phyloP scores from a whole-genome alignment of 495 filamentous ascomycete genomes.

The Podospora sp. region DNA sequence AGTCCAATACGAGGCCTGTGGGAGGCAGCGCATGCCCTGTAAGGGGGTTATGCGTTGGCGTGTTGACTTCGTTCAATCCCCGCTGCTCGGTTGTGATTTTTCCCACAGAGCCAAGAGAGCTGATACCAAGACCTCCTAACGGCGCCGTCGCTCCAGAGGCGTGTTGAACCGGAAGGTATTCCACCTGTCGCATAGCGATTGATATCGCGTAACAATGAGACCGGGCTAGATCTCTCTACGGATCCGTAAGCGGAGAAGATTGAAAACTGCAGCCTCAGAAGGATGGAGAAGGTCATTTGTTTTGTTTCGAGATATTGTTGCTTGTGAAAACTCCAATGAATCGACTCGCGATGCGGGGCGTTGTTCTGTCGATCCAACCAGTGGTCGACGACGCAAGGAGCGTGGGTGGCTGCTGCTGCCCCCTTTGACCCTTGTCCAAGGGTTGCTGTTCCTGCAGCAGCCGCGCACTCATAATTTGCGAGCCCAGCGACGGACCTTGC shows the following conservation, averaged over 20 bases:
- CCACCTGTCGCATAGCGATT: background rate
- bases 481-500: constrained; percentile 14
- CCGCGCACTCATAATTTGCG: constrained; percentile 23
- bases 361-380: constrained; percentile 10
- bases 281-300: background rate
- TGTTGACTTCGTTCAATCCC: background rate
- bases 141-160: background rate
- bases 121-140: background rate
- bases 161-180: background rate
- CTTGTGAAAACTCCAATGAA: background rate
- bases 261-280: background rate
- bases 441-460: constrained; percentile 34
- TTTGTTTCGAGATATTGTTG: background rate
- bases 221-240: background rate
- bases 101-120: background rate
- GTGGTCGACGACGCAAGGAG: constrained; percentile 15
- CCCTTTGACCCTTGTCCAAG: constrained; percentile 4
- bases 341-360: background rate
- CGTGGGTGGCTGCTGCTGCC: constrained; percentile 16
- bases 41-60: background rate
- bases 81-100: background rate
- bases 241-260: background rate
- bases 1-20: background rate
- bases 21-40: background rate
- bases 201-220: background rate